Percentiles rank a stretch among this genome's conserved stretches.
These are phyloP conservation scores for Kodamaea restingae DNA, from an alignment of 805 yeast species.

Conservation along the genomic window DNA sequence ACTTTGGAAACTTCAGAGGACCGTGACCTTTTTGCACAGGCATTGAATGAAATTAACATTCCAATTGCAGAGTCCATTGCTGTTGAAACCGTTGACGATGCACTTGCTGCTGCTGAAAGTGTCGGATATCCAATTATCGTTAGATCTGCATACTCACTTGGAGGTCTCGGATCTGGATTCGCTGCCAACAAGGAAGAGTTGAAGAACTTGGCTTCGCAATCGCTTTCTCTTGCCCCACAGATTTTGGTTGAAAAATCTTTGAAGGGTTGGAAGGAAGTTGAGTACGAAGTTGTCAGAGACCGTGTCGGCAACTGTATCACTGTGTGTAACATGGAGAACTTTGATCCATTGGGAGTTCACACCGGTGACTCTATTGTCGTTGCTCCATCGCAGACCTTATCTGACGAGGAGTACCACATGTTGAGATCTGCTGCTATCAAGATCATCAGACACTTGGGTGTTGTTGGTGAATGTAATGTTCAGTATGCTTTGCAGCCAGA, in stretches of 20 bases:
- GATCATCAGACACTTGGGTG: conserved; percentile 96
- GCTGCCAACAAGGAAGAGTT: conserved; percentile 82
- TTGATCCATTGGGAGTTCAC: conserved; percentile 96
- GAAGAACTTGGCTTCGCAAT: conserved; percentile 82
- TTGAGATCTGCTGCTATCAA: conserved; percentile 95
- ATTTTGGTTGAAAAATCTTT: conserved; percentile 93
- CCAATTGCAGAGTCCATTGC: conserved; percentile 98
- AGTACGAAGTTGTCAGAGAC: conserved; percentile 97
- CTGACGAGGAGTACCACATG: conserved; percentile 98
- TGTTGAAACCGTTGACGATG: conserved; percentile 89
- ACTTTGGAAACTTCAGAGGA: conserved; percentile 97
- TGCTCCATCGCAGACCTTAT: conserved; percentile 96
- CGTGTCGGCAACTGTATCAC: conserved; percentile 95
- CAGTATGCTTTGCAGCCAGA: conserved; percentile 96
- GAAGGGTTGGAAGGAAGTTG: conserved; percentile 99
- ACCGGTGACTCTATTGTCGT: conserved; percentile 99
- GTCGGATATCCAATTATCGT: conserved; percentile 96
- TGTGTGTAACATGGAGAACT: conserved; percentile 98
- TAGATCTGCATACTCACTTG: conserved; percentile 94
- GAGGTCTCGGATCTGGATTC: conserved; percentile 97
- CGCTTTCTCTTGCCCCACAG: conserved; percentile 88
- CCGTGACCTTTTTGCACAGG: conserved; percentile 92
- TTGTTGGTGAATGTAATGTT: conserved; percentile 98
- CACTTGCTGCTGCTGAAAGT: conserved; percentile 78
- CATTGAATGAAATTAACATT: conserved; percentile 89